phyloP scores from a whole-genome alignment of 2,329 filamentous ascomycete genomes.

The Chrysoporthe austroafricana region DNA sequence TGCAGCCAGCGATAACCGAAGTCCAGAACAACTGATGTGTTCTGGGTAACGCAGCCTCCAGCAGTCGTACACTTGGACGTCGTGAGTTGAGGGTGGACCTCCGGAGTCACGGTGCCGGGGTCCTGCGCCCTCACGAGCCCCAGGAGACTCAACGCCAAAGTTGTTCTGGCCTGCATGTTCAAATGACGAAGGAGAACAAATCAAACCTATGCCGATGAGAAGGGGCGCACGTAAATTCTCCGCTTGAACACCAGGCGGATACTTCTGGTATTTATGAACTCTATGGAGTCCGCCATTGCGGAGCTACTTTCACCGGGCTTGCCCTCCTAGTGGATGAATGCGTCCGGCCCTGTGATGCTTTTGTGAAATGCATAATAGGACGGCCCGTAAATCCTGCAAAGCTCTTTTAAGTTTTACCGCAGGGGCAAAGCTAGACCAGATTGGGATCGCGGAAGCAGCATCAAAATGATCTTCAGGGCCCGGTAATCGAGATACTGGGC shows the following conservation, averaged over 20 bases:
- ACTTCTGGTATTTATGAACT: background rate
- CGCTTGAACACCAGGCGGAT: background rate
- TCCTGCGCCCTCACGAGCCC: constrained; percentile 34
- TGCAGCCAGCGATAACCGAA: constrained; percentile 45
- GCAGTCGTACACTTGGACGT: constrained; percentile 51
- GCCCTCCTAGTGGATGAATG: constrained; percentile 3
- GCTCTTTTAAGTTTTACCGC: background rate
- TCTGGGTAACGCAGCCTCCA: constrained; percentile 46
- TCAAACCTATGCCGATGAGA: background rate
- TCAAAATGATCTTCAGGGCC: background rate
- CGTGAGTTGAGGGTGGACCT: constrained; percentile 47
- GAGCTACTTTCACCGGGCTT: constrained; percentile 4
- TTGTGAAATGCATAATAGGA: background rate
- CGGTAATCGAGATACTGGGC: background rate
- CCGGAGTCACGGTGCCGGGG: constrained; percentile 36
- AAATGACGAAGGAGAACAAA: background rate
- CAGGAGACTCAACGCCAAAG: constrained; percentile 16
- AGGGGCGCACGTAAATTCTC: background rate
- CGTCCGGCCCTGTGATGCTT: background rate
- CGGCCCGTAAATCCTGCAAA: background rate
- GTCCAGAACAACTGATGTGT: constrained; percentile 49
- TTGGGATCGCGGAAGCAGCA: constrained; percentile 20
- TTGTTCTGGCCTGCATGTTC: constrained; percentile 12
- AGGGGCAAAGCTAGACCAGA: constrained; percentile 13
- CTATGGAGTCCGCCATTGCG: background rate